Evolutionary conservation across 2,329 filamentous ascomycete genomes (phyloP), one percentile per base, ranked within the genome.

Genomic region (Neofusicoccum ribis): DNA sequence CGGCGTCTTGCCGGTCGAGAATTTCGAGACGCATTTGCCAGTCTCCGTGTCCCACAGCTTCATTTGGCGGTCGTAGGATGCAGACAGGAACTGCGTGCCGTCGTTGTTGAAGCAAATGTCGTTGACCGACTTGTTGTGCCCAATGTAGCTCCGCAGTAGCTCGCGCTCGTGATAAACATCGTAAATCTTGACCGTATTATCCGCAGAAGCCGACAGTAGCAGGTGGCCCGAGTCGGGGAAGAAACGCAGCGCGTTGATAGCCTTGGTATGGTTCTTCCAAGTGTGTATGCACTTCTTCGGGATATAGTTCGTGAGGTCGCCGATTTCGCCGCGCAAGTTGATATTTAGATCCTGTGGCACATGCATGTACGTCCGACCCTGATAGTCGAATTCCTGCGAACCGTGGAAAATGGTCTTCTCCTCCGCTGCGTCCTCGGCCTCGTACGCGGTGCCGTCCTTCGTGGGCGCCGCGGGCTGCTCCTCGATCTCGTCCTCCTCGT

Each of bases 21-120:
- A 99, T 65, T 92, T 92, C 72, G 88, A 89, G 69, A 97, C 81
- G 74, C 94, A 98, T 71, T 89, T 85, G 51, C 95, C 95, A 23
- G 92, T 97, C 78, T 99, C 95, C 0, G 94, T 97, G 73, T 99
- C 95, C 95, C 95, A 99, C 36, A 99, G 85, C 80, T 98, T 97
- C 82, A 98, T 97, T 81, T 92, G 90, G 63, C 94, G 90, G 77
- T 99, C 95, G 77, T 96, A 99, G 15, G 92, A 95, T 1, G 91
- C 91, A 2, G 93, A 93, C 31, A 99, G 80, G 82, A 99, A 99
- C 63, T 91, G 91, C 11, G 87, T 91, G 61, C 95, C 95, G 37
- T 88, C 85, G 3, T 84, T 84, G 72, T 93, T 93, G 85, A 98
- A 98, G 71, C 90, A 90, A 50, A 95, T 87, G 74, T 97, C 94